Base-by-base conservation (phyloP, 176 grass and related monocot genomes). In the Zea luxurians region DNA sequence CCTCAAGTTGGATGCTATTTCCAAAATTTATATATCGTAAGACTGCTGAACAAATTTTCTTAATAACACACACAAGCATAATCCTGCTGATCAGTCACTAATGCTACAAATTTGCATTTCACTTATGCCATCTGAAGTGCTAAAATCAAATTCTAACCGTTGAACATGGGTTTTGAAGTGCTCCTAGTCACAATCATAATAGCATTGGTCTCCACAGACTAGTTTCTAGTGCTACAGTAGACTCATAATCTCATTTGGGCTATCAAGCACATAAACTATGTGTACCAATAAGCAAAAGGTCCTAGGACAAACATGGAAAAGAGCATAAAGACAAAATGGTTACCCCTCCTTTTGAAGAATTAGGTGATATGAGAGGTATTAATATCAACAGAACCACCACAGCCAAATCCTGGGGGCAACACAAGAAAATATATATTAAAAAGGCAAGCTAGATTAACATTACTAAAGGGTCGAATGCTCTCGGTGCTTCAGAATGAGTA, bases 291-390 rank as follows among this genome's bases (percentile, higher is more conserved):
- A 55, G 12, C 11, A 67, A 85, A 80, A 81, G 59, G 50, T 75
- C 34, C 36, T 82, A 77, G 16, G 42, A 71, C 54, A 72, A 7
- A 60, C 17, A 71, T 70, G n/a, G 40, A 53, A 5, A 85, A 38
- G n/a, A 76, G 9, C 10, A 61, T 53, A 80, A 54, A 46, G 45
- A 75, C 82, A 79, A 87, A 83, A 91, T 84, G 8, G 7, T 84
- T 99, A 99, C 96, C 96, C 96, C 96, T 95, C 96, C 96, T 95
- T 92, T 95, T 41, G 96, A 99, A 74, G 96, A 99, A 77, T 95
- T 99, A 75, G 96, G 96, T 72, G 96, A 99, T 71, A 99, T 87
- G 62, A 99, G 96, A 55, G 96, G 96, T 81, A 99, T 95, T 54
- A 99, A 75, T 72, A 99, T 99, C 87, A 99, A 78, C 67, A 99